These are phyloP conservation scores for Pyricularia grisea DNA, from an alignment of 2,329 filamentous ascomycete genomes.

Conservation along the genomic window DNA sequence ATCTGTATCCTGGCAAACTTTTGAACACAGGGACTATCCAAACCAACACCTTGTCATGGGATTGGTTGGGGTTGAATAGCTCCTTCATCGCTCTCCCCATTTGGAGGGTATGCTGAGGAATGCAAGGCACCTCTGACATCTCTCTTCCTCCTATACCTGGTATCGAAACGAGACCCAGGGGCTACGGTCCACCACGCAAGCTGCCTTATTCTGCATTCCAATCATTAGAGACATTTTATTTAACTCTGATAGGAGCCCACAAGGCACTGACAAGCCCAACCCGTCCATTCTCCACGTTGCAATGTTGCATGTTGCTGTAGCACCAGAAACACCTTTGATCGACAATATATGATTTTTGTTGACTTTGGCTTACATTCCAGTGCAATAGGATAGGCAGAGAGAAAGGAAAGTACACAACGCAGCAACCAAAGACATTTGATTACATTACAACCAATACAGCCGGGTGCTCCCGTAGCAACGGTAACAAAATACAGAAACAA, in stretches of 20 bases:
- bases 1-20: background rate
- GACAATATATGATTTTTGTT: background rate
- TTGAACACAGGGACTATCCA: background rate
- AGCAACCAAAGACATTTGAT: background rate
- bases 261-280: background rate
- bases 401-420: background rate
- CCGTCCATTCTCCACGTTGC: background rate
- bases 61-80: background rate
- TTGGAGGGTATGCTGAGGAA: background rate
- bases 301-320: background rate
- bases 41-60: background rate
- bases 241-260: background rate
- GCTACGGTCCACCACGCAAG: background rate
- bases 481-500: background rate
- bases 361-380: background rate
- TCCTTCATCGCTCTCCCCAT: background rate
- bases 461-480: background rate
- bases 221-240: background rate
- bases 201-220: background rate
- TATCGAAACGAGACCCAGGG: background rate
- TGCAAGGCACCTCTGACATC: background rate
- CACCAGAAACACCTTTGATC: background rate
- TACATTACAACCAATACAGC: background rate
- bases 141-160: background rate
- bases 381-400: background rate